Evolutionary conservation across 148 eudicot genomes (phyloP).

Genomic region (Rhododendron ferrugineum): DNA sequence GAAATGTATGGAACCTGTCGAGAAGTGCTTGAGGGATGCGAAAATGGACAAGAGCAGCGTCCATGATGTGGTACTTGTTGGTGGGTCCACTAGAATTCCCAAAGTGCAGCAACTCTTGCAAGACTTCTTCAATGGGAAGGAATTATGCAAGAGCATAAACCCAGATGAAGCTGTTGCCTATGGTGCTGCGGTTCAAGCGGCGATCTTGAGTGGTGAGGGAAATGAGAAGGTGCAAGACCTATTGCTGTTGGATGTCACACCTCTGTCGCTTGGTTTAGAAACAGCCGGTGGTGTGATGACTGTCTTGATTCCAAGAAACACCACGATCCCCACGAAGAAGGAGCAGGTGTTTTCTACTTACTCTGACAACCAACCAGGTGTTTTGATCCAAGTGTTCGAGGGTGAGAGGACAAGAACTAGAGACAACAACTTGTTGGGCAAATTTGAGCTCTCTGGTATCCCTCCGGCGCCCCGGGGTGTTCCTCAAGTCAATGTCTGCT

Average conservation of each 20-base stretch:
- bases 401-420: conserved; percentile 27
- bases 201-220: too few relatives aligned
- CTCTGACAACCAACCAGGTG: conserved; percentile 23
- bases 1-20: conserved; percentile 34
- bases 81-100: conserved; percentile 37
- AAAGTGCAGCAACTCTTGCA: conserved; percentile 29
- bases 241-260: conserved; percentile 22
- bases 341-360: conserved; percentile 18
- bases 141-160: conserved; percentile 29
- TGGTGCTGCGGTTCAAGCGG: conserved; percentile 38
- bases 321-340: conserved; percentile 26
- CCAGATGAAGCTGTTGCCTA: conserved; percentile 37
- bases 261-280: conserved; percentile 26
- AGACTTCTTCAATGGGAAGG: conserved; percentile 32
- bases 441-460: conserved; percentile 25
- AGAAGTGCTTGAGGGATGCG: conserved; percentile 35
- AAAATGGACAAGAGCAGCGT: conserved; percentile 26
- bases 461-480: conserved; percentile 37
- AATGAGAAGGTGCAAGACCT: conserved; percentile 28
- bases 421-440: conserved; percentile 32
- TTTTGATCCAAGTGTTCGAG: conserved; percentile 25
- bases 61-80: conserved; percentile 33
- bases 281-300: conserved; percentile 32
- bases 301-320: conserved; percentile 25
- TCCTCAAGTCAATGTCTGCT: conserved; percentile 23